Conservation (phyloP, 139 green algal genomes). For the Chlorella sp. region DNA sequence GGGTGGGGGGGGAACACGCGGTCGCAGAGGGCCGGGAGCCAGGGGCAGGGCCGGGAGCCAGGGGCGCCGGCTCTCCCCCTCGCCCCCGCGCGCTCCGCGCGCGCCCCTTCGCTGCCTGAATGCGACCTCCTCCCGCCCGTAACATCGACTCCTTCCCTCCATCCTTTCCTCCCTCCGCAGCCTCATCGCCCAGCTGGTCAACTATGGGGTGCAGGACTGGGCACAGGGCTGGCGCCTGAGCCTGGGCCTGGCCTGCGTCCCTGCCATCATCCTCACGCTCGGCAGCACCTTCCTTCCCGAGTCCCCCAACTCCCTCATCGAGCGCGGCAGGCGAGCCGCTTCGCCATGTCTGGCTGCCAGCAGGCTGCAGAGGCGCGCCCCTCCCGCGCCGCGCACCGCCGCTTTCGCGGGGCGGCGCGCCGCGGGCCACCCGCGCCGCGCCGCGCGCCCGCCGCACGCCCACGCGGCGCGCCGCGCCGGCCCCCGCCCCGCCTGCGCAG, state of each 20-base stretch:
- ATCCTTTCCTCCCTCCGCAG: constrained; percentile 31
- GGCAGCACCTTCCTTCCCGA: constrained; percentile 71
- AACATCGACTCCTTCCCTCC: not conserved
- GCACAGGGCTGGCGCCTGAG: constrained; percentile 34
- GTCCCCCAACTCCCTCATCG: constrained; percentile 77
- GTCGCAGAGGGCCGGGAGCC: too few relatives aligned
- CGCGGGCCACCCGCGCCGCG: too few relatives aligned
- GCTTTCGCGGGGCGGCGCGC: too few relatives aligned
- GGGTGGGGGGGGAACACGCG: too few relatives aligned
- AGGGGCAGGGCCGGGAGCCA: not conserved
- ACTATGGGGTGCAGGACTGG: constrained; percentile 38
- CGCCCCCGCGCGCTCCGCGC: not conserved
- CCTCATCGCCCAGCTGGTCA: constrained; percentile 40
- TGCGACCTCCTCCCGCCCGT: too few relatives aligned
- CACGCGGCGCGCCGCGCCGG: too few relatives aligned
- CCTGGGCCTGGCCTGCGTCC: constrained; percentile 34
- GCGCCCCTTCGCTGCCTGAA: not conserved
- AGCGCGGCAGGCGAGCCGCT: constrained; percentile 53
- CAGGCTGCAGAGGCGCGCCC: too few relatives aligned
- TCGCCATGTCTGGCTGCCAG: too few relatives aligned
- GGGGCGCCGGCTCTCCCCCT: not conserved
- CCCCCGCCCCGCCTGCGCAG: too few relatives aligned
- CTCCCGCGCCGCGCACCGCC: too few relatives aligned
- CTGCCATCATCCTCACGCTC: constrained; percentile 30
- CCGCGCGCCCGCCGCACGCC: too few relatives aligned